These are phyloP conservation scores for Graphium sp. DNA, from an alignment of 2,329 filamentous ascomycete genomes.

Conservation along the genomic window DNA sequence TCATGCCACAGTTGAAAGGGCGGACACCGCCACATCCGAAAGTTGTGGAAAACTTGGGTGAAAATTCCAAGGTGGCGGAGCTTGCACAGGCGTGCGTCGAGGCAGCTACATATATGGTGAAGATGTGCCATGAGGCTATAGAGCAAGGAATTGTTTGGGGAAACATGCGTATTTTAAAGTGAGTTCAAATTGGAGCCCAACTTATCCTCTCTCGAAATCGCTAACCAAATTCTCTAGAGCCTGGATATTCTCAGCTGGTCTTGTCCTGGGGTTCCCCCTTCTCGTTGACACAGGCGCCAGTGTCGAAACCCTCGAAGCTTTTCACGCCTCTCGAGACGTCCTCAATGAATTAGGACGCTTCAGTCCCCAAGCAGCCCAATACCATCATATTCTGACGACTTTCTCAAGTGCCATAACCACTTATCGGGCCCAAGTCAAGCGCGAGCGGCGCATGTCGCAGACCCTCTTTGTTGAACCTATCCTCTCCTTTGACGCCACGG, in stretches of 20 bases:
- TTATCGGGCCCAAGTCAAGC: not conserved
- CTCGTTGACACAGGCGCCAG: constrained; percentile 3
- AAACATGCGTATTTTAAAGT: constrained; percentile 36
- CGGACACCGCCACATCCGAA: constrained; percentile 10
- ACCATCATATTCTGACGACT: constrained; percentile 33
- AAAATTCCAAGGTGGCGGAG: constrained; percentile 14
- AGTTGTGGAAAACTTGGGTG: constrained; percentile 13
- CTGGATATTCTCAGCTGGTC: constrained; percentile 7
- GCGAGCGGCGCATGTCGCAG: not conserved
- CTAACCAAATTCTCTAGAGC: constrained; percentile 3
- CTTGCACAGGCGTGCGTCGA: constrained; percentile 29
- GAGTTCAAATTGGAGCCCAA: too few relatives aligned
- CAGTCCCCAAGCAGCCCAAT: constrained; percentile 39
- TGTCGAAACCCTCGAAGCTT: constrained; percentile 15
- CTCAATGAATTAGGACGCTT: constrained; percentile 26
- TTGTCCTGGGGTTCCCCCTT: constrained; percentile 7
- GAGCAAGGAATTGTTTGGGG: constrained; percentile 20
- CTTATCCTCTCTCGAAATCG: too few relatives aligned
- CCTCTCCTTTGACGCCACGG: too few relatives aligned
- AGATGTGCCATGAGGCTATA: constrained; percentile 24
- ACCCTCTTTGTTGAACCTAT: too few relatives aligned
- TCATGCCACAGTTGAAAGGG: constrained; percentile 5
- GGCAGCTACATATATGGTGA: constrained; percentile 29
- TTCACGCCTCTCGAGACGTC: constrained; percentile 29
- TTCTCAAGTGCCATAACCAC: constrained; percentile 9